Base-by-base conservation (phyloP, 2,329 filamentous ascomycete species). In the Ceratocystis lukuohia region DNA sequence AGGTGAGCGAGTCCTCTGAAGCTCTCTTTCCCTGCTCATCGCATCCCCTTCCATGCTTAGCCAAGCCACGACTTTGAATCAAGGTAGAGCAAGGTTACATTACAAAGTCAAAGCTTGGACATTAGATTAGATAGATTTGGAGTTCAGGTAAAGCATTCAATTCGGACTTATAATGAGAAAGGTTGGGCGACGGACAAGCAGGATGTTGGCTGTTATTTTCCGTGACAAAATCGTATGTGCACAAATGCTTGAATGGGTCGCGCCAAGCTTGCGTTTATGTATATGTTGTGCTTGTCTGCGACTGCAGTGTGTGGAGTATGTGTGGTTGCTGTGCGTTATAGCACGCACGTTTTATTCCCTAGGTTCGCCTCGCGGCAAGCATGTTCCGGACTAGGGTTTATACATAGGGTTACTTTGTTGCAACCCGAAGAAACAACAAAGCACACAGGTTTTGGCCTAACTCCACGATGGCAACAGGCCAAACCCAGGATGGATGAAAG, bases 51-150 rank as follows among this genome's bases (percentile, higher is more conserved):
- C 20, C 48, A 20, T 53, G 48, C 48, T 25, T 25, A 20, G 48
- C 7, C 48, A 53, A 25, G 48, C 48, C 20, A 53, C 48, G 48
- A 25, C 22, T 53, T 22, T 53, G 48, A 53, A 53, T 53, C 48
- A 53, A 53, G 46, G 46, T 53, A 53, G 48, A 15, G 48, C 48
- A 53, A 53, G 48, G 48, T 53, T 53, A 53, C 48, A 53, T 53
- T 53, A 53, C 48, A 7, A 53, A 53, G 48, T 53, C 48, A 53
- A 53, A 53, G 48, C 48, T 53, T 53, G 20, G 48, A 53, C 48
- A 25, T 53, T 25, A 53, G 6, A 50, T 53, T 53, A 53, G 20
- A 53, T 25, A 53, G 48, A 53, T 25, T 53, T 53, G 20, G 46
- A 50, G 46, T 50, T 50, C 10, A 50, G 46, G 48, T 25, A 8